Conservation (phyloP, 345 rosid genomes). For the Trapa bicornis region DNA sequence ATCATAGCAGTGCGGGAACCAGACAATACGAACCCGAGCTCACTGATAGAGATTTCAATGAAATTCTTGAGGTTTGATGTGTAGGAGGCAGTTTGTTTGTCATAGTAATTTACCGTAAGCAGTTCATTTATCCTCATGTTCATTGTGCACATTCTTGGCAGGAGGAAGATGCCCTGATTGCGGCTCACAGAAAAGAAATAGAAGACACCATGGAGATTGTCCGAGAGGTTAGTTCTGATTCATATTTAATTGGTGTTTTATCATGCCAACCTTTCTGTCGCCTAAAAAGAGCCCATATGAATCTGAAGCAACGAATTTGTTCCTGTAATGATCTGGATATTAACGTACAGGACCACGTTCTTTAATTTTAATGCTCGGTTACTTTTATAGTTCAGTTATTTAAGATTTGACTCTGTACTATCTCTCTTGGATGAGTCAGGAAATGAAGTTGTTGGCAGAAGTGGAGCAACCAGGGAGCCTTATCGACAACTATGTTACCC, state of each 20-base stretch:
- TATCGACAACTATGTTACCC: slow-evolving; percentile 84
- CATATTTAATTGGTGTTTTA: too few species aligned
- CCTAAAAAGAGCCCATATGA: neutral
- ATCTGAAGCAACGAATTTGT: neutral
- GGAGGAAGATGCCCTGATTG: slow-evolving; percentile 92
- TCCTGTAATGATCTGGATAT: neutral
- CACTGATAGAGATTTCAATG: slow-evolving; percentile 61
- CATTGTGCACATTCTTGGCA: slow-evolving; percentile 11
- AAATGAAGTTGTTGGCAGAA: slow-evolving; percentile 89
- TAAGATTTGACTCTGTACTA: neutral
- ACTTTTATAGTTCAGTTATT: neutral
- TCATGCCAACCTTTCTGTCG: neutral
- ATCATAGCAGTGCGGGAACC: slow-evolving; percentile 27
- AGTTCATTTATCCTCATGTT: neutral
- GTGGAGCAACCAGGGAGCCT: slow-evolving; percentile 95
- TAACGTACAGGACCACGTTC: neutral
- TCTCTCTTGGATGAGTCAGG: slow-evolving; percentile 27
- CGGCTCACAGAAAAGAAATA: slow-evolving; percentile 95
- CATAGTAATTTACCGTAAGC: neutral
- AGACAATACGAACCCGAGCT: slow-evolving; percentile 41
- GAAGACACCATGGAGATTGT: slow-evolving; percentile 98
- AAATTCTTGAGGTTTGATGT: slow-evolving; percentile 64
- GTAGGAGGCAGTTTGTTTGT: slow-evolving; percentile 5
- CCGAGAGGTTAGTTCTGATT: slow-evolving; percentile 58
- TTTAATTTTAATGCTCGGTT: neutral